These are phyloP conservation scores for Gleditsia sinensis DNA, from an alignment of 306 rosid genomes.

Conservation along the genomic window DNA sequence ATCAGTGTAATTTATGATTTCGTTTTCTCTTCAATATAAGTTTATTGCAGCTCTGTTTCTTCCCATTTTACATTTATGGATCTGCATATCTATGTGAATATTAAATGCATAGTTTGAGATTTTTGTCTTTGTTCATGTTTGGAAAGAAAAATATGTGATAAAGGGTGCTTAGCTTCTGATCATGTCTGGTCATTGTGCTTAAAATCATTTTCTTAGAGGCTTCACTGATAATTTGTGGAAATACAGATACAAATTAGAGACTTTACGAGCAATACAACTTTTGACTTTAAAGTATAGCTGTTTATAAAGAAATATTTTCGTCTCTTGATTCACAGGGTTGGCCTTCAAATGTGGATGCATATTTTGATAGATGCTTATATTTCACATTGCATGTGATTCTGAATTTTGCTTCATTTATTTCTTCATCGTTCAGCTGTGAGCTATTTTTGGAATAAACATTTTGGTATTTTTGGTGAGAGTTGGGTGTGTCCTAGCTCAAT, in stretches of 20 bases:
- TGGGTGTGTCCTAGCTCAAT: too few relatives aligned
- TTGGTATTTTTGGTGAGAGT: too few relatives aligned
- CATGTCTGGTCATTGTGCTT: background rate
- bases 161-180: background rate
- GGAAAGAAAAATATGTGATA: background rate
- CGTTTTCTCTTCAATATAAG: background rate
- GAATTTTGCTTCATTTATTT: too few relatives aligned
- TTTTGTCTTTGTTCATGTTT: background rate
- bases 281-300: too few relatives aligned
- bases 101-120: background rate
- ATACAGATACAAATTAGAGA: background rate
- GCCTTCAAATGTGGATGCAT: too few relatives aligned
- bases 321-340: too few relatives aligned
- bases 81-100: background rate
- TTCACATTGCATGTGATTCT: too few relatives aligned
- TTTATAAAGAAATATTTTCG: too few relatives aligned
- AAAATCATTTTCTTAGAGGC: background rate
- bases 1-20: conserved; percentile 6
- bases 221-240: background rate
- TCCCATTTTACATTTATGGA: background rate
- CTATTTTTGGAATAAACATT: too few relatives aligned
- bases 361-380: too few relatives aligned
- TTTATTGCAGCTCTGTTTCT: background rate
- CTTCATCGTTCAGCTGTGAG: too few relatives aligned
- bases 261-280: too few relatives aligned